Conservation (phyloP, 148 eudicot genomes). For the Spergularia marina region DNA sequence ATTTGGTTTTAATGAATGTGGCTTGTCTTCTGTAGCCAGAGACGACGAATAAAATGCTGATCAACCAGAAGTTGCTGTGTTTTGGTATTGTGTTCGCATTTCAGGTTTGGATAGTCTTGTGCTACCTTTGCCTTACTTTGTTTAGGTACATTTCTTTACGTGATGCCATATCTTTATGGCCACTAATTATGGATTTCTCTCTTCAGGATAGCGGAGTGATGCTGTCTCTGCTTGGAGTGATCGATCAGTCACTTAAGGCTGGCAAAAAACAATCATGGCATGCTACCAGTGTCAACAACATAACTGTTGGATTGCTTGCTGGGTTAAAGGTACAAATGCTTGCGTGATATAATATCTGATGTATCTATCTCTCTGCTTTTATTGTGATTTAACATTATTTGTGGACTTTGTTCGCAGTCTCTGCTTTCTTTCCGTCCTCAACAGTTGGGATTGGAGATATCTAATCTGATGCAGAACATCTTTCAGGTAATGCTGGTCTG, state of each 20-base stretch:
- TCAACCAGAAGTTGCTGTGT: slow-evolving; percentile 92
- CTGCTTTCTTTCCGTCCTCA: slow-evolving; percentile 76
- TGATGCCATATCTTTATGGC: slow-evolving; percentile 4
- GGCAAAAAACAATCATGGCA: slow-evolving; percentile 83
- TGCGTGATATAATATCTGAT: slow-evolving; percentile 8
- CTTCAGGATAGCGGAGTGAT: slow-evolving; percentile 82
- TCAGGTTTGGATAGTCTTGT: slow-evolving; percentile 52
- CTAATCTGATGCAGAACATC: slow-evolving; percentile 66
- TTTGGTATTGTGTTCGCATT: slow-evolving; percentile 87
- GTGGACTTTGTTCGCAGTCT: slow-evolving; percentile 49
- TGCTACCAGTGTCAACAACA: slow-evolving; percentile 68
- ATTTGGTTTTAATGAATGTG: slow-evolving; percentile 14
- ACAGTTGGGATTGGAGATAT: slow-evolving; percentile 67
- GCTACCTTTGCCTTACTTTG: neutral
- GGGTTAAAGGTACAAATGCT: slow-evolving; percentile 71
- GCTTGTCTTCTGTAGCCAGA: slow-evolving; percentile 66
- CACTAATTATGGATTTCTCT: slow-evolving; percentile 18
- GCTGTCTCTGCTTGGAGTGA: slow-evolving; percentile 68
- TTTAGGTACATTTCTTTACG: neutral
- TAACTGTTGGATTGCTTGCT: slow-evolving; percentile 88
- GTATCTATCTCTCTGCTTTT: slow-evolving; percentile 15
- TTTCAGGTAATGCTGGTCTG: slow-evolving; percentile 62
- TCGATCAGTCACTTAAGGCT: slow-evolving; percentile 82
- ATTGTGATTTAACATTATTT: slow-evolving; percentile 18
- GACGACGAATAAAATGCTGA: slow-evolving; percentile 83